Percentiles rank a stretch among this genome's conserved stretches.
Conservation (phyloP, 352 stramenopile genomes). For the Plasmopara muralis region DNA sequence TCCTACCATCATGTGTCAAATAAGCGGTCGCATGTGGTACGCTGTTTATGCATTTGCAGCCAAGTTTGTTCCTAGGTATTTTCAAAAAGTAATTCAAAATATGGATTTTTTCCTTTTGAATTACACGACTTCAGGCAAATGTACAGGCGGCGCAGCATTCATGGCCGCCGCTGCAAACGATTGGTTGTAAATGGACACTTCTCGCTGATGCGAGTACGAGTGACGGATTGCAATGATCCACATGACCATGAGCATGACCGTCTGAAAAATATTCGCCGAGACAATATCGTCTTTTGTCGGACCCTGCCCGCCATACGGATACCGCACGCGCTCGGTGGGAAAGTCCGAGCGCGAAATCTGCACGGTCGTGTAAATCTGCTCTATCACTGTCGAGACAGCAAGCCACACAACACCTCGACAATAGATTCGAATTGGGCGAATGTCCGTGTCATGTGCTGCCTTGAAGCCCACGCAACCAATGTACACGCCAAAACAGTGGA, state of each 20-base stretch:
- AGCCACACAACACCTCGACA: conserved; percentile 74
- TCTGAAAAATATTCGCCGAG: conserved; percentile 79
- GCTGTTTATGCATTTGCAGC: no score
- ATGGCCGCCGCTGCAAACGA: conserved; percentile 73
- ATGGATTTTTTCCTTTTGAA: not conserved
- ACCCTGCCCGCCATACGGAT: conserved; percentile 62
- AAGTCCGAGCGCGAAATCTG: conserved; percentile 76
- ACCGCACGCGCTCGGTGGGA: conserved; percentile 57
- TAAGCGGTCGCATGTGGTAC: no score
- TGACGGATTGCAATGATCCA: conserved; percentile 78
- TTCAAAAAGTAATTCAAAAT: not conserved
- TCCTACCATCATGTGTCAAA: no score
- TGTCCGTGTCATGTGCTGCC: conserved; percentile 79
- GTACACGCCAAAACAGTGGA: conserved; percentile 81
- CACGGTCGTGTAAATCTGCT: conserved; percentile 81
- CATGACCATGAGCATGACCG: conserved; percentile 78
- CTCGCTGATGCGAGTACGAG: conserved; percentile 64
- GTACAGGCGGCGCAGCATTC: conserved; percentile 68
- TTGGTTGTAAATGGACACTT: conserved; percentile 78
- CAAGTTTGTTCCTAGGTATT: not conserved
- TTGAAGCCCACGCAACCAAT: conserved; percentile 84
- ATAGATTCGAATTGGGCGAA: conserved; percentile 80
- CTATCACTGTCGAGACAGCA: conserved; percentile 59
- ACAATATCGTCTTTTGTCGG: conserved; percentile 82
- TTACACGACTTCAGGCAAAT: conserved; percentile 61